These are phyloP conservation scores for Alloteropsis semialata DNA, from an alignment of 176 grass and related monocot species.

Conservation along the genomic window DNA sequence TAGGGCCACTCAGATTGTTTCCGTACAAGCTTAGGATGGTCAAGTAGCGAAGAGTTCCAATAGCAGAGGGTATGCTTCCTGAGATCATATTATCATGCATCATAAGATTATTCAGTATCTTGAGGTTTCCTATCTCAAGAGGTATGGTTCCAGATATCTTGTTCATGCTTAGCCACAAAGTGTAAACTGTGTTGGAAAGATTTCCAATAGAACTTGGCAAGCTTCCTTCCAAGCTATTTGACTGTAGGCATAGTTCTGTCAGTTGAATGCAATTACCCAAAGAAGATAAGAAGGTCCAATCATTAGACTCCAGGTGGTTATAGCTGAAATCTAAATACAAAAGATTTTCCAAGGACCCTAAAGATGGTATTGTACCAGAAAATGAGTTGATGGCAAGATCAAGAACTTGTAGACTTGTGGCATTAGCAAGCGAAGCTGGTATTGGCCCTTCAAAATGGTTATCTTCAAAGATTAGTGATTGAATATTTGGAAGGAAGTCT, in stretches of 20 bases:
- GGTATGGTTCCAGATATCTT: too few relatives aligned
- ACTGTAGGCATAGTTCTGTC: background rate
- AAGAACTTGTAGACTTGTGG: constrained; percentile 2
- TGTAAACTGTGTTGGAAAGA: constrained; percentile 2
- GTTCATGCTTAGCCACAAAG: constrained; percentile 8
- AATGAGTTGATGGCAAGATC: constrained; percentile 2
- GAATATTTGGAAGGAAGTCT: background rate
- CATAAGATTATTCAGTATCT: too few relatives aligned
- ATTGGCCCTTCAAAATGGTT: constrained; percentile 28
- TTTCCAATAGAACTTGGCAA: constrained; percentile 22
- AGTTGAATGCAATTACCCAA: constrained; percentile 22
- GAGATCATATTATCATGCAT: too few relatives aligned
- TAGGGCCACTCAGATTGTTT: background rate
- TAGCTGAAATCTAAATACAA: background rate
- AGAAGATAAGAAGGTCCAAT: constrained; percentile 35
- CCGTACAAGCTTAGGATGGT: too few relatives aligned
- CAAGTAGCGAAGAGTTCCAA: too few relatives aligned
- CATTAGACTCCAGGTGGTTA: constrained; percentile 26
- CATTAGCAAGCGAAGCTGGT: constrained; percentile 31
- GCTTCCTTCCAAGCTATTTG: constrained; percentile 21
- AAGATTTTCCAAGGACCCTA: constrained; percentile 17
- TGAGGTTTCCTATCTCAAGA: too few relatives aligned
- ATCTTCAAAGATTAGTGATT: background rate
- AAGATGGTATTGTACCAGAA: constrained; percentile 16
- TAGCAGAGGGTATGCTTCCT: too few relatives aligned